These are phyloP conservation scores for Chaetomiaceae sp. DNA, from an alignment of 2,329 filamentous ascomycete species.

Conservation along the genomic window DNA sequence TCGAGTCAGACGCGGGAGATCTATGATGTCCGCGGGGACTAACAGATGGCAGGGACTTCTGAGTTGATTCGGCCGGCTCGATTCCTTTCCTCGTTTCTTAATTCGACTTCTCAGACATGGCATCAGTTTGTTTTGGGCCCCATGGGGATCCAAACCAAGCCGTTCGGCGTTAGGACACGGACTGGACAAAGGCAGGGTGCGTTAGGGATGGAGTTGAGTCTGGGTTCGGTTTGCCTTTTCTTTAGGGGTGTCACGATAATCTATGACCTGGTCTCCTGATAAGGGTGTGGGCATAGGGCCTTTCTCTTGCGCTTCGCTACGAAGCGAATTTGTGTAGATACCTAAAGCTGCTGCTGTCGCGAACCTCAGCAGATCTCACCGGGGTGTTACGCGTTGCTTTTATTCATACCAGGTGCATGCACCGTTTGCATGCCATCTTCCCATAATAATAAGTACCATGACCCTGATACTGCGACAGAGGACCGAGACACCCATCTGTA, in stretches of 20 bases:
- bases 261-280: not conserved
- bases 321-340: conserved; percentile 2
- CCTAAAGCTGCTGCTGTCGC: not conserved
- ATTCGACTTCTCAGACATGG: conserved; percentile 15
- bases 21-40: not conserved
- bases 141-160: not conserved
- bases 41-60: conserved; percentile 15
- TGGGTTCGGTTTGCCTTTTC: conserved; percentile 3
- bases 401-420: too few relatives aligned
- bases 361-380: not conserved
- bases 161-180: conserved; percentile 21
- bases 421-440: not conserved
- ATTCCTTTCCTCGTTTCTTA: not conserved
- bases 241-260: conserved; percentile 1
- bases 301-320: not conserved
- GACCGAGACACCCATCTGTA: too few relatives aligned
- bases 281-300: not conserved
- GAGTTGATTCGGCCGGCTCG: not conserved
- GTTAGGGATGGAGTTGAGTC: conserved; percentile 3
- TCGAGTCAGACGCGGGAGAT: conserved; percentile 4
- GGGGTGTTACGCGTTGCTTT: not conserved
- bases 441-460: too few relatives aligned
- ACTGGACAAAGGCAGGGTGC: conserved; percentile 1
- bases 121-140: conserved; percentile 12
- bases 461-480: too few relatives aligned